These are phyloP conservation scores for Panellus pusillus DNA, from an alignment of 768 basidiomycete genomes.

Conservation along the genomic window DNA sequence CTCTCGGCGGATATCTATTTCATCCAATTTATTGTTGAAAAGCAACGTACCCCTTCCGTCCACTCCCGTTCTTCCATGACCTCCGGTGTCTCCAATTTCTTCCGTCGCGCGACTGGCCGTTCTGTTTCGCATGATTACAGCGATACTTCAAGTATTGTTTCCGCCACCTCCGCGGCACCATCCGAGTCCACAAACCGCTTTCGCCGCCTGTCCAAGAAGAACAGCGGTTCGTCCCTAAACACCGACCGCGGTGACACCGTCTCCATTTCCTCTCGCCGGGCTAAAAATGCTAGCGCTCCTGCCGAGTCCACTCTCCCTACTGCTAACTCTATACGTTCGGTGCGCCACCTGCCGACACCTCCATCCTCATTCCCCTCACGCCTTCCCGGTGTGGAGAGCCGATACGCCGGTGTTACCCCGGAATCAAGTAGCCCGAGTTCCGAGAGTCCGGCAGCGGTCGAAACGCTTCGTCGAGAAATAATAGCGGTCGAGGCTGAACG, in stretches of 20 bases:
- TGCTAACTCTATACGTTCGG: conserved; percentile 41
- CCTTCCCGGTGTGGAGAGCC: conserved; percentile 37
- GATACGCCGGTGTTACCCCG: conserved; percentile 37
- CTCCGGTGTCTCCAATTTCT: conserved; percentile 50
- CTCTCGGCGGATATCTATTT: conserved; percentile 42
- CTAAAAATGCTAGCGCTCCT: conserved; percentile 28
- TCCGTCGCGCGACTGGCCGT: conserved; percentile 49
- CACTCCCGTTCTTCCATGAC: conserved; percentile 52
- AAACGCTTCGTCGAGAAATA: conserved; percentile 67
- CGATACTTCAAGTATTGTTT: conserved; percentile 47
- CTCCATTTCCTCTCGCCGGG: conserved; percentile 47
- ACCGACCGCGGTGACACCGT: conserved; percentile 44
- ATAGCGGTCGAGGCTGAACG: conserved; percentile 69
- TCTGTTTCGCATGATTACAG: conserved; percentile 43
- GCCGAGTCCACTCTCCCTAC: conserved; percentile 38
- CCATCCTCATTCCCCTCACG: conserved; percentile 57
- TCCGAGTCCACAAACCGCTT: conserved; percentile 9
- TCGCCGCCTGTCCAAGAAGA: conserved; percentile 43
- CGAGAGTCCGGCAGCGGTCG: conserved; percentile 56
- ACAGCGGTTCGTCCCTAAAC: conserved; percentile 48
- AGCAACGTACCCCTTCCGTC: conserved; percentile 47
- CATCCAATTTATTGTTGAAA: conserved; percentile 30
- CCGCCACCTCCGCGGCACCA: conserved; percentile 20
- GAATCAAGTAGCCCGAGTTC: conserved; percentile 47
- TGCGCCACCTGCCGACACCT: conserved; percentile 50